These are phyloP conservation scores for Diaporthe longicolla DNA, from an alignment of 2,329 filamentous ascomycete species.

Conservation along the genomic window DNA sequence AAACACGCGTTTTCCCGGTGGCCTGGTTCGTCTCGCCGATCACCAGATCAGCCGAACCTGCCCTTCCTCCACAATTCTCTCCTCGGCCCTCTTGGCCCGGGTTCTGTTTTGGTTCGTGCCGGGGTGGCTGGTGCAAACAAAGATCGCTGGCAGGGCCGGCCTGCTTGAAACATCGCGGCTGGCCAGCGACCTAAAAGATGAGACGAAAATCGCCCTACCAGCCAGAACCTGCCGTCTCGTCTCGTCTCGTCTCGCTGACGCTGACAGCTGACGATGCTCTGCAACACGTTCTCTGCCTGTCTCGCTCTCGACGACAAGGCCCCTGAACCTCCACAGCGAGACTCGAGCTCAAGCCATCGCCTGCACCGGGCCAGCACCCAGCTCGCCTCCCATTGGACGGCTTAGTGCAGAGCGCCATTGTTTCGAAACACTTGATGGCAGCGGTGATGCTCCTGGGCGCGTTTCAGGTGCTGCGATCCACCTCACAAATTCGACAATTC, in stretches of 20 bases:
- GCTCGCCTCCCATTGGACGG: slow-evolving; percentile 37
- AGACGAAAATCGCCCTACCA: slow-evolving; percentile 40
- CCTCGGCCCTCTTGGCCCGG: background rate
- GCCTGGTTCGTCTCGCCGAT: slow-evolving; percentile 35
- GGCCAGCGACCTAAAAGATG: slow-evolving; percentile 35
- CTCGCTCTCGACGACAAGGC: slow-evolving; percentile 10
- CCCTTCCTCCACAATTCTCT: slow-evolving; percentile 15
- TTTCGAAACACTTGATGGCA: slow-evolving; percentile 43
- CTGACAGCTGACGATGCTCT: slow-evolving; percentile 40
- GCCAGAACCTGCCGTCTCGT: slow-evolving; percentile 25
- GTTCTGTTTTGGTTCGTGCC: slow-evolving; percentile 24
- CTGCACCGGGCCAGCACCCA: slow-evolving; percentile 24
- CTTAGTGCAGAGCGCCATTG: slow-evolving; percentile 41
- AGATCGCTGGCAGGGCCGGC: slow-evolving; percentile 26
- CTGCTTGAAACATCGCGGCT: slow-evolving; percentile 41
- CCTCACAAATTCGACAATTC: slow-evolving; percentile 39
- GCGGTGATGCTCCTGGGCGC: slow-evolving; percentile 46
- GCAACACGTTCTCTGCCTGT: slow-evolving; percentile 17
- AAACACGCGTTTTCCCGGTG: slow-evolving; percentile 31
- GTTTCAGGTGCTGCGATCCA: slow-evolving; percentile 49
- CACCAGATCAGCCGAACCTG: slow-evolving; percentile 34
- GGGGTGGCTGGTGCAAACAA: slow-evolving; percentile 9
- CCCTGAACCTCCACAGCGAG: slow-evolving; percentile 34
- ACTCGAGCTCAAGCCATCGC: slow-evolving; percentile 31
- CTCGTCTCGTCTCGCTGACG: slow-evolving; percentile 31